Evolutionary conservation across 495 filamentous ascomycete genomes (phyloP), one percentile per base, ranked within the genome.

Genomic region (Hypoxylon intermedium): DNA sequence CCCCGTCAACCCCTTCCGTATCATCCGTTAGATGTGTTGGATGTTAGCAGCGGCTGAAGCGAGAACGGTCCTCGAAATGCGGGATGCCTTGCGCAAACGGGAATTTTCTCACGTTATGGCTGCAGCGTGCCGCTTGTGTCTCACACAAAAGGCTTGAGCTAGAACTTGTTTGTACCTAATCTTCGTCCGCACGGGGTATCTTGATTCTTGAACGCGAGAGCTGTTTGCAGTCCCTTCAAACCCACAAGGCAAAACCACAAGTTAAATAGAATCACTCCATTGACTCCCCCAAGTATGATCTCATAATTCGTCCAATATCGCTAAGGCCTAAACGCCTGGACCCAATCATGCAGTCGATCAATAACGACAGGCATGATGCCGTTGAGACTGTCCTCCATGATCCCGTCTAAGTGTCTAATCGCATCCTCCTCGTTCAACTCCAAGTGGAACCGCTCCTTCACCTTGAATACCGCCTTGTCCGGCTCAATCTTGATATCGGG

Each of bases 401-500:
- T 78, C 53, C 84, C 82, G 67, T 93, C 93, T 67, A 98, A 89
- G 67, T 90, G 83, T 53, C 88, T 81, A 34, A 96, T 90, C 9
- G 93, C 92, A 64, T 98, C 93, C 72, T 97, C 95, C 72, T 99
- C 94, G 33, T 82, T 89, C 81, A 95, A 83, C 74, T 96, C 94
- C 26, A 98, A 69, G 69, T 93, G 89, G 68, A 99, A 96, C 19
- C 95, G 79, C 68, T 99, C 95, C 71, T 91, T 88, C 13, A 99
- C 93, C 75, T 98, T 98, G 67, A 90, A 75, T 15, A 97, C 94
- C 16, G 90, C 91, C 77, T 93, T 93, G 68, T 93, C 91, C 40
- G 91, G 91, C 75, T 97, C 93, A 6, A 95, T 80, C 54, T 87
- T 86, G 70, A 98, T 96, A 67, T 97, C 94, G 0, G 91, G 93